A percentile compares a stretch with the other conserved stretches of the same genome.
These are phyloP conservation scores for Pisolithus albus DNA, from an alignment of 768 basidiomycete genomes.

Conservation along the genomic window DNA sequence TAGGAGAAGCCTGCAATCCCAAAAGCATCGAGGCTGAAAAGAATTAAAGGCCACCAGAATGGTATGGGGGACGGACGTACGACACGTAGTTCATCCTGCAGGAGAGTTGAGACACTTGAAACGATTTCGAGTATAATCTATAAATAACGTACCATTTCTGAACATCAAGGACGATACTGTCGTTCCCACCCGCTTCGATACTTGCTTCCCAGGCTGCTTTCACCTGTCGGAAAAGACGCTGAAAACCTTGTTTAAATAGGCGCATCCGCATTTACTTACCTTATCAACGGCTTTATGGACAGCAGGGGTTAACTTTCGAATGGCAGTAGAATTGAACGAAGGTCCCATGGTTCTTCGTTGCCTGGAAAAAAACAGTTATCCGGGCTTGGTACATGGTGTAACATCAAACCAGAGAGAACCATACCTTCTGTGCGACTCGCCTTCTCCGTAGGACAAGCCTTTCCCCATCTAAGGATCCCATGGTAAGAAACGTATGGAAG, in stretches of 20 bases:
- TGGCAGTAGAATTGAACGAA: constrained; percentile 18
- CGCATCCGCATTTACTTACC: constrained; percentile 1
- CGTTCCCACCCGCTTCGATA: constrained; percentile 6
- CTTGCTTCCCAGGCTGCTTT: constrained; percentile 22
- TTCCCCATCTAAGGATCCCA: constrained; percentile 20
- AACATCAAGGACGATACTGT: constrained; percentile 27
- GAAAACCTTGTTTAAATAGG: not conserved
- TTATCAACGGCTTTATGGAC: constrained; percentile 25
- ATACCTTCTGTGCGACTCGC: not conserved
- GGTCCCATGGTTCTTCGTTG: constrained; percentile 22
- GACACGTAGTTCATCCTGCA: constrained; percentile 24
- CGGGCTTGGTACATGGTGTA: too few relatives aligned
- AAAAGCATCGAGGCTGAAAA: constrained; percentile 34
- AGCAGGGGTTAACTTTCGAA: constrained; percentile 15
- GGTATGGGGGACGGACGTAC: not conserved
- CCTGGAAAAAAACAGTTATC: constrained; percentile 1
- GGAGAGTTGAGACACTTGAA: not conserved
- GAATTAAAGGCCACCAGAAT: constrained; percentile 7
- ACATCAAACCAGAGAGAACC: too few relatives aligned
- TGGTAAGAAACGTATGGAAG: not conserved
- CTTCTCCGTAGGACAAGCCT: not conserved
- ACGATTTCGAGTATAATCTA: not conserved
- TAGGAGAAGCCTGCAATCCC: constrained; percentile 41
- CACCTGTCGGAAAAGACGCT: constrained; percentile 13
- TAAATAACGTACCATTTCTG: constrained; percentile 18